Percentiles rank a stretch among this genome's conserved stretches.
phyloP scores from a whole-genome alignment of 768 basidiomycete species.

The Agrocybe pediades region DNA sequence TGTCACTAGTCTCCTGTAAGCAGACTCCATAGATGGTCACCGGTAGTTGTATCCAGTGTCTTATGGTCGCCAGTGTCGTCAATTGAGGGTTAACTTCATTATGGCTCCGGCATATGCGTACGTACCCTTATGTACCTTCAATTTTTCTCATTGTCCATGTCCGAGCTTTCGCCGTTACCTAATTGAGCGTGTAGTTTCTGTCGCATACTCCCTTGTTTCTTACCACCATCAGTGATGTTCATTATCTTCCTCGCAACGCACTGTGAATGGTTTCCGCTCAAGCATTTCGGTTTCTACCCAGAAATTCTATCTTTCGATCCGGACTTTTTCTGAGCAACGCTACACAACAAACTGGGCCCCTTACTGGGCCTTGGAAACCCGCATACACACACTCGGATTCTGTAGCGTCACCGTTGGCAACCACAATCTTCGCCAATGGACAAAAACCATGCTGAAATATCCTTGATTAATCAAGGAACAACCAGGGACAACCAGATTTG shows the following conservation, averaged over 20 bases:
- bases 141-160: too few relatives aligned
- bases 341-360: background rate
- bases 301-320: constrained; percentile 9
- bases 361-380: constrained; percentile 3
- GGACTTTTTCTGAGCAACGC: background rate
- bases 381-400: constrained; percentile 9
- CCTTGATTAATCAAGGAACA: too few relatives aligned
- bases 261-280: constrained; percentile 4
- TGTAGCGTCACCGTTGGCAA: constrained; percentile 21
- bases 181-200: background rate
- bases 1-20: too few relatives aligned
- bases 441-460: background rate
- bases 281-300: background rate
- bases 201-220: background rate
- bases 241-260: background rate
- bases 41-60: too few relatives aligned
- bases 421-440: background rate
- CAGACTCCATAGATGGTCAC: too few relatives aligned
- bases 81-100: too few relatives aligned
- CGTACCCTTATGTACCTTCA: too few relatives aligned
- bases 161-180: background rate
- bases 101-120: too few relatives aligned
- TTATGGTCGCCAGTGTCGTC: too few relatives aligned
- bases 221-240: background rate
- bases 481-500: background rate